phyloP scores from a whole-genome alignment of 176 grass and related monocot genomes.

The Carex parvula region DNA sequence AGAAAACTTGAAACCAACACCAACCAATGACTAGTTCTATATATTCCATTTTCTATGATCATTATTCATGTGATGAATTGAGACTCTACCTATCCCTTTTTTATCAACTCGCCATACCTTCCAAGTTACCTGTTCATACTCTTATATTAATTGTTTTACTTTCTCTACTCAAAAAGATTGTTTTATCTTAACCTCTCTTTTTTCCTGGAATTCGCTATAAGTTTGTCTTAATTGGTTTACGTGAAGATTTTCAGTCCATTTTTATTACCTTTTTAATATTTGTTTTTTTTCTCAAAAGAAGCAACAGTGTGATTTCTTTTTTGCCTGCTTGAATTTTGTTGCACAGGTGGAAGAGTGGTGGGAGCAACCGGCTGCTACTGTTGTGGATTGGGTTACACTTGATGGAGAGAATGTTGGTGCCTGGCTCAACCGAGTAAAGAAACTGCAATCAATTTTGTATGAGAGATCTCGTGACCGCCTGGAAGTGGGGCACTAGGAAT shows the following conservation, averaged over 20 bases:
- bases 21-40: background rate
- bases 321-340: background rate
- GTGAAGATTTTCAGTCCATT: background rate
- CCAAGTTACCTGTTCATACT: background rate
- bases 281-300: background rate
- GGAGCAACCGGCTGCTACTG: constrained; percentile 83
- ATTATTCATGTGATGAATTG: constrained; percentile 8
- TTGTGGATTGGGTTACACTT: constrained; percentile 86
- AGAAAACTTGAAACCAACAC: background rate
- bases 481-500: background rate
- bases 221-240: background rate
- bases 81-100: background rate
- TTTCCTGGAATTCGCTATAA: background rate
- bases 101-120: background rate
- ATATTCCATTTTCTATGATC: background rate
- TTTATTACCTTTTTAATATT: background rate
- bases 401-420: constrained; percentile 82
- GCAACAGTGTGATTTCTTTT: background rate
- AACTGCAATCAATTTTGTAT: constrained; percentile 60
- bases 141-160: background rate
- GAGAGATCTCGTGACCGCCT: constrained; percentile 17
- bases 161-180: background rate
- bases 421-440: constrained; percentile 94
- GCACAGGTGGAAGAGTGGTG: constrained; percentile 94
- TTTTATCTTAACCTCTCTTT: background rate